Conservation (phyloP, 306 rosid species). For the Quercus gilva region DNA sequence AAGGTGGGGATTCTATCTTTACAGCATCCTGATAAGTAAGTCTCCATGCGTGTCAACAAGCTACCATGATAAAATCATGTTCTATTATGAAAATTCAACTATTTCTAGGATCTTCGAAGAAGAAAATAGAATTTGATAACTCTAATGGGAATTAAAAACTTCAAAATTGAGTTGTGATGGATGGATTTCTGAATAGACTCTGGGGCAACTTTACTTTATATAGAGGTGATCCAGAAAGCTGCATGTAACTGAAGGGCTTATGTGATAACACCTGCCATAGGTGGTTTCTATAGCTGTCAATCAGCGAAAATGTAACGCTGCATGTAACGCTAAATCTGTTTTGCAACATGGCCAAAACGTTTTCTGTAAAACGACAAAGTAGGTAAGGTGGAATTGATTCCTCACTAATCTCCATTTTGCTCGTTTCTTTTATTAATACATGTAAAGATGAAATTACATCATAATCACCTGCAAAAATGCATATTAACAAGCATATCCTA, state of each 20-base stretch:
- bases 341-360: background rate
- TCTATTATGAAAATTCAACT: background rate
- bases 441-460: background rate
- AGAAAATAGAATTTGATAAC: background rate
- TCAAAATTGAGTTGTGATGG: constrained; percentile 1
- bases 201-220: background rate
- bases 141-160: background rate
- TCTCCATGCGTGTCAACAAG: background rate
- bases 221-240: constrained; percentile 8
- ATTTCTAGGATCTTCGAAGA: background rate
- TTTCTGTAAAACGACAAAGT: background rate
- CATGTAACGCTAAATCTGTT: background rate
- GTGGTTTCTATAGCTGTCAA: background rate
- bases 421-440: background rate
- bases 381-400: background rate
- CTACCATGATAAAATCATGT: background rate
- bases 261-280: constrained; percentile 17
- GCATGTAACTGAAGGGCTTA: constrained; percentile 4
- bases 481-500: background rate
- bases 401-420: background rate
- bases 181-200: background rate
- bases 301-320: background rate
- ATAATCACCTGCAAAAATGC: background rate
- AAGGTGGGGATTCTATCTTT: background rate
- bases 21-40: background rate